Evolutionary conservation across 2,329 filamentous ascomycete species (phyloP), one percentile per base, ranked within the genome.

Genomic region (Botrytis fabae): DNA sequence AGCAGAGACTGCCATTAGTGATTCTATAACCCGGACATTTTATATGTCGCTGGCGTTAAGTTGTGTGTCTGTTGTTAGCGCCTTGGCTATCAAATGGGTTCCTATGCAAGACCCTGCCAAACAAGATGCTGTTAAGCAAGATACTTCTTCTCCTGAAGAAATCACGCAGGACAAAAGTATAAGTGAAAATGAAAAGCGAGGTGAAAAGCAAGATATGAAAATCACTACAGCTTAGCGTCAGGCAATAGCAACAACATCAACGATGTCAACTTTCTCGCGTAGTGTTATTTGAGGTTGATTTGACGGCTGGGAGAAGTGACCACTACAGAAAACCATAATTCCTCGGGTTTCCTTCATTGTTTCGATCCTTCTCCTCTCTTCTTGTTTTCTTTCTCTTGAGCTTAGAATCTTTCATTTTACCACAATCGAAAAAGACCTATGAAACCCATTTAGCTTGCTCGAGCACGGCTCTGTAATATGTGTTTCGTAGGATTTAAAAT

Each of bases 1-100:
- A 2, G 86, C 89, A 42, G 81, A 88, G 18, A 62, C 76, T 0
- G 87, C 85, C 0, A 93, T 93, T 82, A 93, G 92, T 78, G 80
- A 83, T 42, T 84, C 90, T 0, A 80, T 93, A 48, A 85, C 85
- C 3, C 82, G 85, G 73, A 86, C 86, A 1, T 93, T 91, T 78
- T 86, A 88, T 75, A 87, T 92, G 9, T 86, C 85, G 2, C 82
- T 91, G 10, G 86, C 87, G 12, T 81, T 91, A 78, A 83, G 85
- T 1, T 84, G 84, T 9, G 73, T 91, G 18, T 85, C 85, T 8
- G 83, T 91, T 22, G 46, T 91, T 10, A 90, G 88, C 1, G 84
- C 86, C 0, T 78, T 85, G 1, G 82, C 83, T 10, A 86, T 93
- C 76, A 87, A 92, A 82, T 93, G 90, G 90, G 38, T 62, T 38